Conservation (phyloP, 2,329 filamentous ascomycete species). For the Ascosphaera aggregata region DNA sequence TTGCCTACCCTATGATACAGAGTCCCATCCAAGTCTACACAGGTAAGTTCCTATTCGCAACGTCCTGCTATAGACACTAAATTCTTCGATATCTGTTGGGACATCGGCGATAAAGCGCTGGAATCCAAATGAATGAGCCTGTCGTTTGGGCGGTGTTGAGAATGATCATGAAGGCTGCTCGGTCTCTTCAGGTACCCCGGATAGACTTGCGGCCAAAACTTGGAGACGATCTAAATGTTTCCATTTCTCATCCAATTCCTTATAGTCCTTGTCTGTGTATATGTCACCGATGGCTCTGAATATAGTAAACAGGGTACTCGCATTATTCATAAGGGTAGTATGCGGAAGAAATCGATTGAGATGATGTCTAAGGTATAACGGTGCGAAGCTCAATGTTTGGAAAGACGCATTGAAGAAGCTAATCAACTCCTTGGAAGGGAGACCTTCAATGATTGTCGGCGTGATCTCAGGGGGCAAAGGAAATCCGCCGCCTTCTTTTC, state of each 20-base stretch:
- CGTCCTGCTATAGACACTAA: neutral
- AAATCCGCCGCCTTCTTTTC: neutral
- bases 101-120: neutral
- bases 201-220: neutral
- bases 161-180: neutral
- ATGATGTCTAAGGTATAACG: constrained; percentile 1
- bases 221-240: neutral
- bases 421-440: neutral
- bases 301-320: neutral
- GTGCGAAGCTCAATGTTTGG: neutral
- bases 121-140: neutral
- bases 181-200: neutral
- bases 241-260: neutral
- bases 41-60: neutral
- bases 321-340: neutral
- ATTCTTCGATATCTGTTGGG: neutral
- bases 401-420: constrained; percentile 1
- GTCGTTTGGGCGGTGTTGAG: neutral
- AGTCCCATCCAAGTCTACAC: neutral
- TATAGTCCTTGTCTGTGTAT: constrained; percentile 1
- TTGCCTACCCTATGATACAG: neutral
- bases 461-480: neutral
- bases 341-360: neutral
- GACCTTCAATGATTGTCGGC: neutral
- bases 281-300: neutral